Base-by-base conservation (phyloP, 768 basidiomycete species). In the Lentinus tigrinus region DNA sequence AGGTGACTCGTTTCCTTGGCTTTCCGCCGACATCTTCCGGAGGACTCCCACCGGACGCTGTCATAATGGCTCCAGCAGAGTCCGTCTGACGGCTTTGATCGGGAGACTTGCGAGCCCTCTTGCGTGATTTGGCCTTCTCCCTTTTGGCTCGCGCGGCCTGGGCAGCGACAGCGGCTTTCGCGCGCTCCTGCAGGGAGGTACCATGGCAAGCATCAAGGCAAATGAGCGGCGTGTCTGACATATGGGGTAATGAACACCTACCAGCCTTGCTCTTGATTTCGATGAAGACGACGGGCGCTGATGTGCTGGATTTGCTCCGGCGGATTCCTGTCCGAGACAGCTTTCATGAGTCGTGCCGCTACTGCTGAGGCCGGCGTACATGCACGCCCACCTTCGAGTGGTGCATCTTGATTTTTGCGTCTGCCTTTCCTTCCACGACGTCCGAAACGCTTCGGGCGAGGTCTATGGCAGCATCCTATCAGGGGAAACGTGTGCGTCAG, bases 381-480 rank as follows among this genome's bases (percentile, higher is more conserved):
- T 52, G 53, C 57, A 56, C 21, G 38, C 57, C 27, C n/a, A 57
- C 61, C 57, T 55, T 58, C 28, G 37, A 16, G 37, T 61, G 63
- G 44, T 54, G 60, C 24, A 34, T 60, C n/a, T 60, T 54, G 3
- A 62, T 44, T 34, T 61, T 64, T 34, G 47, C 48, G n/a, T 55
- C 56, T 1, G 60, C 51, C 31, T 63, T 68, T 16, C 58, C 56
- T 50, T 68, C 67, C 38, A 58, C 55, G 13, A 54, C 38, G 5
- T 65, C 60, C 17, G 54, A 61, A 31, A 68, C 63, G 42, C 50
- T 56, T 34, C 37, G 56, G 6, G 67, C 67, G 16, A 68, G 50
- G 21, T 62, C 54, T 43, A 68, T 39, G 17, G 65, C 67, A 17
- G 46, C 54, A 52, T 64, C 63, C 67, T 68, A 34, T 11, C n/a